Evolutionary conservation across 768 basidiomycete species (phyloP), one percentile per base, ranked within the genome.

Genomic region (Tulasnella sp.): DNA sequence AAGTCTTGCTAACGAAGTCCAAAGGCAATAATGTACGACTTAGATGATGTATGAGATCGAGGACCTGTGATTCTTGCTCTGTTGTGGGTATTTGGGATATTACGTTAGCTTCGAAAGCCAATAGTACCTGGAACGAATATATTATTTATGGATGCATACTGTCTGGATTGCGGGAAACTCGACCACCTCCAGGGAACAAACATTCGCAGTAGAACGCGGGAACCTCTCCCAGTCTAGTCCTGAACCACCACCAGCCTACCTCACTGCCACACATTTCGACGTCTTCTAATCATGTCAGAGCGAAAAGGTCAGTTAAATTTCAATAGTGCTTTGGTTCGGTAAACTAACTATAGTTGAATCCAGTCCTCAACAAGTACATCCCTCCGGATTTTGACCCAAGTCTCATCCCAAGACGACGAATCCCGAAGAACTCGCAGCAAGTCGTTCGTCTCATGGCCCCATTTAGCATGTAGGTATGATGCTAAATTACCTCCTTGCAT

Each of bases 361-460:
- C 46, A 94, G 96, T 97, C 74, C 88, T 96, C 82, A 97, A 97
- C 89, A 96, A 95, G 86, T 96, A 95, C 87, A 96, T 96, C 84
- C 97, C 97, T 75, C 97, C 97, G 86, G 97, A 99, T 86, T 99
- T 98, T 86, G 97, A 98, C 87, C 97, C 97, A 79, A 92, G 94
- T 82, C 93, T 98, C 86, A 98, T 98, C 85, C 95, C 95, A 36
- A 90, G 97, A 81, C 88, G 96, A 83, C 95, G 93, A 85, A 90
- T 92, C 81, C 93, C 94, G 79, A 96, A 94, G 89, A 97, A 97
- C 85, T 93, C 94, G 19, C 98, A 99, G 84, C 96, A 98, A 87
- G 94, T 97, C 80, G 96, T 99, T 80, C 94, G 97, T 88, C 90
- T 99, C 74, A 99, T 99, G 98, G 97, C 98, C 3, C 98, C 98